phyloP scores from a whole-genome alignment of 2,329 filamentous ascomycete genomes.

The Diaporthe aspalathi region DNA sequence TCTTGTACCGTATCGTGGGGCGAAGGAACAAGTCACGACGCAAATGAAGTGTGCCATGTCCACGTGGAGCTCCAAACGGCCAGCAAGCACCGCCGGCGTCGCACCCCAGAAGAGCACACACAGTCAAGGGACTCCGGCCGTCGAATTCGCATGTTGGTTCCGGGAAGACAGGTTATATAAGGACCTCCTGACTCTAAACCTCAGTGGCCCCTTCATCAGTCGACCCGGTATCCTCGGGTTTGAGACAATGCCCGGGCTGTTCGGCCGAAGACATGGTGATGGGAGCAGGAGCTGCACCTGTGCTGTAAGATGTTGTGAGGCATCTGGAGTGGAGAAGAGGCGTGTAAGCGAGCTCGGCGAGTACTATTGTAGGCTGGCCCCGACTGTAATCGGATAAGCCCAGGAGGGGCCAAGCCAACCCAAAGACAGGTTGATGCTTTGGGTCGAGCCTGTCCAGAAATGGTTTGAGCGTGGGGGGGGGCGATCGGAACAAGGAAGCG shows the following conservation, averaged over 20 bases:
- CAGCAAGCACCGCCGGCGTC: conserved; percentile 20
- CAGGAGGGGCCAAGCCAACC: conserved; percentile 9
- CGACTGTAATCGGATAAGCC: not conserved
- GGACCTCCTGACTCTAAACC: too few species aligned
- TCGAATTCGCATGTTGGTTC: not conserved
- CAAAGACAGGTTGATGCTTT: not conserved
- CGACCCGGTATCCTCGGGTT: not conserved
- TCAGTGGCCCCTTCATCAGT: not conserved
- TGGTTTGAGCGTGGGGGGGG: not conserved
- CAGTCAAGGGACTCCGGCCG: too few species aligned
- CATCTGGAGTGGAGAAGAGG: not conserved
- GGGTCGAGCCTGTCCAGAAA: not conserved
- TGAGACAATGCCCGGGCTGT: not conserved
- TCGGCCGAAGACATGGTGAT: not conserved
- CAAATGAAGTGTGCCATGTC: not conserved
- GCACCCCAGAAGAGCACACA: not conserved
- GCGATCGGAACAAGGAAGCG: too few species aligned
- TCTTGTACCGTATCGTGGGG: not conserved
- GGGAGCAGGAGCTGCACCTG: not conserved
- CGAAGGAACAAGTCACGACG: not conserved
- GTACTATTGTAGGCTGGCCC: not conserved
- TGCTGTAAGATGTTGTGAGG: not conserved
- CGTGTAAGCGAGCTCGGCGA: not conserved
- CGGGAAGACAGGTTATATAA: not conserved
- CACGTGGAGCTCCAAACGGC: not conserved